These are phyloP conservation scores for Gossypium davidsonii DNA, from an alignment of 441 rosid genomes.

Conservation along the genomic window DNA sequence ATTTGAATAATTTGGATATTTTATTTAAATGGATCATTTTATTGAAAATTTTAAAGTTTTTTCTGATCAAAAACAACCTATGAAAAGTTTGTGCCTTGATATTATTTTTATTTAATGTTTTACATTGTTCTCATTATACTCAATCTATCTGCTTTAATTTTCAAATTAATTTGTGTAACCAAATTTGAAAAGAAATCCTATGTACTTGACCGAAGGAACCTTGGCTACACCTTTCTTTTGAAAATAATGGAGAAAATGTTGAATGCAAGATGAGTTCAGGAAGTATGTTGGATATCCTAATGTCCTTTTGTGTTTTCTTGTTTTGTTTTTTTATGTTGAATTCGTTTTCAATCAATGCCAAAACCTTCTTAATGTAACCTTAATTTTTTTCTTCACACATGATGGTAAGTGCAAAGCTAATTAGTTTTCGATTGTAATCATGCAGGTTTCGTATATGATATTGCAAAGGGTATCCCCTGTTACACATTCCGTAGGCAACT, in stretches of 20 bases:
- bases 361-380: not conserved
- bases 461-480: conserved; percentile 95
- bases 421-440: not conserved
- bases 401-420: not conserved
- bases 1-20: not conserved
- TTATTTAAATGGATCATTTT: not conserved
- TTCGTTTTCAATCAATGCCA: not conserved
- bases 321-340: not conserved
- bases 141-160: not conserved
- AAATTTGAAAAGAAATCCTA: not conserved
- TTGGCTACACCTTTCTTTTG: not conserved
- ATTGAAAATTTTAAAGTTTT: not conserved
- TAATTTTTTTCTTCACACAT: not conserved
- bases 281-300: not conserved
- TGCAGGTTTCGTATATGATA: conserved; percentile 94
- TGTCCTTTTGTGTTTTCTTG: not conserved
- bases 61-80: not conserved
- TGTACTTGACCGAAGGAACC: not conserved
- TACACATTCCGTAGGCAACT: conserved; percentile 94
- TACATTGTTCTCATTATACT: not conserved
- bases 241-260: not conserved
- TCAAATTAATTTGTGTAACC: not conserved
- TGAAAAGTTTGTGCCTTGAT: not conserved
- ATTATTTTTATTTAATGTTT: not conserved
- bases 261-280: not conserved